These are phyloP conservation scores for Luvunga scandens DNA, from an alignment of 345 rosid genomes.

Conservation along the genomic window DNA sequence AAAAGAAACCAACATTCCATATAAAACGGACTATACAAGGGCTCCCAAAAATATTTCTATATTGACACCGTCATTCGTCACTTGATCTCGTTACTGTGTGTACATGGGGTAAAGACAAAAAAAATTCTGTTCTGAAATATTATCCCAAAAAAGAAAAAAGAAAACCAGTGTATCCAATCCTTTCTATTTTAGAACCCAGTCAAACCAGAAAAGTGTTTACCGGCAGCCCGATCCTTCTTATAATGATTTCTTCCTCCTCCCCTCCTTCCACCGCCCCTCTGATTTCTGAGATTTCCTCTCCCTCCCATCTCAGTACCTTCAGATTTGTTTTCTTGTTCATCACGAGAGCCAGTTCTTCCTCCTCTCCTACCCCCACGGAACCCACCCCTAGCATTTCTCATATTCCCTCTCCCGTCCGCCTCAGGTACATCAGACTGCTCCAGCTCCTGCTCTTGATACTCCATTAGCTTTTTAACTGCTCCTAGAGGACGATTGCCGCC, in stretches of 20 bases:
- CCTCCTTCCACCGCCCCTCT: conserved; percentile 61
- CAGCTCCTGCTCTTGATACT: conserved; percentile 32
- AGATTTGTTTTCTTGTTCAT: conserved; percentile 32
- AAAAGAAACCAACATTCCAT: no score
- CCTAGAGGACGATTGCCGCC: conserved; percentile 91
- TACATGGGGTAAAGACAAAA: not conserved
- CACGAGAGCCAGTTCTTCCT: conserved; percentile 17
- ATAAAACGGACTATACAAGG: no score
- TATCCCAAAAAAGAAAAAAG: no score
- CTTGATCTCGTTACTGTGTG: not conserved
- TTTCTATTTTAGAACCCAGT: conserved; percentile 39
- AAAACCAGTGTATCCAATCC: not conserved
- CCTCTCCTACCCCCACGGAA: conserved; percentile 43
- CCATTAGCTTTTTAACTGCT: conserved; percentile 61
- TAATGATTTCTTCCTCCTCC: conserved; percentile 53
- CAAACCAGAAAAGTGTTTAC: conserved; percentile 68
- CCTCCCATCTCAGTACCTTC: conserved; percentile 37
- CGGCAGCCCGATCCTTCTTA: conserved; percentile 72
- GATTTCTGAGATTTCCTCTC: conserved; percentile 38
- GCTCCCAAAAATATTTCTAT: no score
- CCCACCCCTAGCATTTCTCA: conserved; percentile 39
- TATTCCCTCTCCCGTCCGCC: conserved; percentile 34
- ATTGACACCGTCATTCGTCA: no score
- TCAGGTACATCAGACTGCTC: conserved; percentile 26
- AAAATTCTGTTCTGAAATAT: no score